Conservation (phyloP, 805 yeast genomes). For the Candida saitoana region DNA sequence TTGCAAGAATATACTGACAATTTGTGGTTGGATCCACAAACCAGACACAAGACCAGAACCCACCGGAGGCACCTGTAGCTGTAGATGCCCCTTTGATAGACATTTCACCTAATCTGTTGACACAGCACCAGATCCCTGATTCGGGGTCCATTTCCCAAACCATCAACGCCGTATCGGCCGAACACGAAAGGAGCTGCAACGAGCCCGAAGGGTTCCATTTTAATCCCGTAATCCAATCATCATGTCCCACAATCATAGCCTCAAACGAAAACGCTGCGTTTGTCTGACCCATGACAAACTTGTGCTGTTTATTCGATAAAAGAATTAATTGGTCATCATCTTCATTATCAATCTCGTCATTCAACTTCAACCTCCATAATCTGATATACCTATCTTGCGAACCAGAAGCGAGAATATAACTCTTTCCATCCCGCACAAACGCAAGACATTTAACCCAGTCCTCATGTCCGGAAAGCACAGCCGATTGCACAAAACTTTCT, state of each 20-base stretch:
- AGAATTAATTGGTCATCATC: constrained; percentile 48
- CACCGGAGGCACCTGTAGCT: constrained; percentile 89
- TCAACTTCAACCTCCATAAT: constrained; percentile 71
- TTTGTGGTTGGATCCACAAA: constrained; percentile 30
- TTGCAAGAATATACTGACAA: constrained; percentile 56
- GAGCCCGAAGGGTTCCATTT: constrained; percentile 64
- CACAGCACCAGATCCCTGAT: constrained; percentile 89
- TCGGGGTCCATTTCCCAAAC: constrained; percentile 85
- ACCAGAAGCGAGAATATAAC: constrained; percentile 75
- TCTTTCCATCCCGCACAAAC: constrained; percentile 50
- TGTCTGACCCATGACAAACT: constrained; percentile 40
- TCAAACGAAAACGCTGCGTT: constrained; percentile 71
- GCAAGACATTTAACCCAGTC: constrained; percentile 87
- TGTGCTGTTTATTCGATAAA: constrained; percentile 69
- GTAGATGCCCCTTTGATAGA: constrained; percentile 96
- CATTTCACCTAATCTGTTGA: constrained; percentile 80
- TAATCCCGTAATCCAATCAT: constrained; percentile 90
- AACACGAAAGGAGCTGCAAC: constrained; percentile 67
- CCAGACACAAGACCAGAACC: constrained; percentile 70
- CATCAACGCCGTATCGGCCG: constrained; percentile 92
- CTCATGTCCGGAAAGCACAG: constrained; percentile 82
- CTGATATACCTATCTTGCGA: constrained; percentile 91
- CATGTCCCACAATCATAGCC: constrained; percentile 95
- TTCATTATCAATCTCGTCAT: constrained; percentile 52
- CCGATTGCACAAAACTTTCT: constrained; percentile 33